Base-by-base conservation (phyloP, 2,329 filamentous ascomycete genomes). In the Ilyonectria robusta region DNA sequence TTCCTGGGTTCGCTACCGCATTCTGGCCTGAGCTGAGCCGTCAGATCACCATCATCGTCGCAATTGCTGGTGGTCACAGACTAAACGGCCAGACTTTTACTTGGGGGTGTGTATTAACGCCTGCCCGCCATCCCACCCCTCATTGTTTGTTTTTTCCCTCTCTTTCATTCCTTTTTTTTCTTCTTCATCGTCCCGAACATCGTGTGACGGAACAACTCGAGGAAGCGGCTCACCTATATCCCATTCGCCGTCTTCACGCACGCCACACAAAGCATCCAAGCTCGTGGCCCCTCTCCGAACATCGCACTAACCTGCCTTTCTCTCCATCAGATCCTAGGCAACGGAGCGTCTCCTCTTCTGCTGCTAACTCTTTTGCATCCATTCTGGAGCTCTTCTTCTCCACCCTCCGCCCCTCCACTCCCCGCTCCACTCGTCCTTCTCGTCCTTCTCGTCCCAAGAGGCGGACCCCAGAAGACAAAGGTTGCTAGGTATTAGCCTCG, bases 321-420 rank as follows among this genome's bases (percentile, higher is more conserved):
- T 50, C 44, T 40, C 56, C 62, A 37, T 33, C 56, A 59, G 56
- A 56, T 42, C 35, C 62, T 59, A 37, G 62, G 62, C 50, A 48
- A 35, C 57, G 62, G 51, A 60, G 42, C 51, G 48, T 26, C 50
- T 23, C 35, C 31, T 35, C 55, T 29, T 53, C 48, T 64, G 37
- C 55, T 48, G 19, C 62, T 65, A 65, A 56, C 51, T 65, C 62
- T 60, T 59, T 60, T 65, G 62, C 56, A 65, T 65, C 62, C 44
- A 42, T 60, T 65, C 62, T 60, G 57, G 57, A 65, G 42, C 51
- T 42, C 51, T 60, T 60, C 56, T 65, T 59, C 62, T 65, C 62
- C 62, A 65, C 62, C 23, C 42, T 55, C 57, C 15, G 40, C 62
- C 60, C 57, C 56, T 11, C 62, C 42, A 56, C 55, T 59, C 62